Percentiles rank a stretch among this genome's conserved stretches.
Evolutionary conservation across 108 stramenopile genomes (phyloP).

Genomic region (Epithemia pelagica): DNA sequence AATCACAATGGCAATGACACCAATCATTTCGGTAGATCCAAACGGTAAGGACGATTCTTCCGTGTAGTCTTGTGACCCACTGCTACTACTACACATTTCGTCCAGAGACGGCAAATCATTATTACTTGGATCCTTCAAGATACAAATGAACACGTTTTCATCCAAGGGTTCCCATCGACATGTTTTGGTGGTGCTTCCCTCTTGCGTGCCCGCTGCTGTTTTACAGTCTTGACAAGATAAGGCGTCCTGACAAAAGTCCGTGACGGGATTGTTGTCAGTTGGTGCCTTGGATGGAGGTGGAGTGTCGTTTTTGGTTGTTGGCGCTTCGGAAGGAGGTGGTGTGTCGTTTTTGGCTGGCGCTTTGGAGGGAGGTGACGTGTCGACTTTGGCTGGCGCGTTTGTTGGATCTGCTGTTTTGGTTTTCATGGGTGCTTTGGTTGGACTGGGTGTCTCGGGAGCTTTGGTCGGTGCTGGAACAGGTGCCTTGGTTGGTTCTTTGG

Average conservation of each 20-base stretch:
- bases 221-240: not conserved
- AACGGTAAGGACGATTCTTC: too few relatives aligned
- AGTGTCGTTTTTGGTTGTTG: not conserved
- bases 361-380: not conserved
- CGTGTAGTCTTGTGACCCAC: too few relatives aligned
- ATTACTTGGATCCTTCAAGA: not conserved
- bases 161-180: not conserved
- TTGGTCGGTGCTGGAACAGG: too few relatives aligned
- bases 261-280: not conserved
- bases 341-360: not conserved
- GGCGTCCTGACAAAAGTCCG: not conserved
- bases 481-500: too few relatives aligned
- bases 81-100: not conserved
- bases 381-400: not conserved
- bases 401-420: not conserved
- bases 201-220: not conserved
- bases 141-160: not conserved
- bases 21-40: not conserved
- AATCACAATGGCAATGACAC: not conserved
- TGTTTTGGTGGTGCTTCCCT: not conserved
- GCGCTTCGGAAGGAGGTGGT: not conserved
- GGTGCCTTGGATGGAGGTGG: not conserved
- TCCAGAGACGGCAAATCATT: not conserved
- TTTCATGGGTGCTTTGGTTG: conserved; percentile 1
- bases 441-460: too few relatives aligned